phyloP scores from a whole-genome alignment of 192 early-diverging fungal genomes.

The Coemansia sp. region DNA sequence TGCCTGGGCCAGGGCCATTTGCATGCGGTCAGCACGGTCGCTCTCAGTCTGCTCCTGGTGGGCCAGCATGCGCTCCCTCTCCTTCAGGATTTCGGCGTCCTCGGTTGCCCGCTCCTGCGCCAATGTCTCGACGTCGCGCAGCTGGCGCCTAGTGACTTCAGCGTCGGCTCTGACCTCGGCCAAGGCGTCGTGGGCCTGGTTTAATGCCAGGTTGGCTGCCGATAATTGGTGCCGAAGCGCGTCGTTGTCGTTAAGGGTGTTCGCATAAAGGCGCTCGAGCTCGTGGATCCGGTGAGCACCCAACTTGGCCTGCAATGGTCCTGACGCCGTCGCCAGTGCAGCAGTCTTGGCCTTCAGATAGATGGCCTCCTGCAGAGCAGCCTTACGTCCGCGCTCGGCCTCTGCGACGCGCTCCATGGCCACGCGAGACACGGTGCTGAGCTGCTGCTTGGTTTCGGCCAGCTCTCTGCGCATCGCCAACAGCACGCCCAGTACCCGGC shows the following conservation, averaged over 20 bases:
- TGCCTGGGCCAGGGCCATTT: conserved; percentile 26
- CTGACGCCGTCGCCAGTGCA: conserved; percentile 32
- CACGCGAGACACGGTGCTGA: conserved; percentile 44
- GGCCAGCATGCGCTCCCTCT: conserved; percentile 4
- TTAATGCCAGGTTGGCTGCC: conserved; percentile 38
- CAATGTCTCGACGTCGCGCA: conserved; percentile 35
- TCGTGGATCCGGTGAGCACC: conserved; percentile 44
- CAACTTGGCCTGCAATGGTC: conserved; percentile 35
- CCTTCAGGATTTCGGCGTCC: neutral
- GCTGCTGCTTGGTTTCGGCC: conserved; percentile 48
- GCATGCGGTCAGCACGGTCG: conserved; percentile 27
- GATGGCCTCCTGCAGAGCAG: conserved; percentile 56
- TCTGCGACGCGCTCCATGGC: conserved; percentile 52
- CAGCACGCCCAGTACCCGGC: conserved; percentile 35
- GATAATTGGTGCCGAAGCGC: conserved; percentile 48
- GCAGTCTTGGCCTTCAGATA: conserved; percentile 53
- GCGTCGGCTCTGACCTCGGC: conserved; percentile 37
- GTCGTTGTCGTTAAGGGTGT: conserved; percentile 52
- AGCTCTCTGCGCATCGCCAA: conserved; percentile 47
- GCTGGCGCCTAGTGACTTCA: conserved; percentile 34
- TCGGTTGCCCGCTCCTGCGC: conserved; percentile 19
- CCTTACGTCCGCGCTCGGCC: conserved; percentile 52
- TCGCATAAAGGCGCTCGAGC: conserved; percentile 53
- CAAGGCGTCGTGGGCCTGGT: conserved; percentile 46
- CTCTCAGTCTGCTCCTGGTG: conserved; percentile 1